Percentiles rank a stretch among this genome's conserved stretches.
Evolutionary conservation across 1,284 basidiomycete genomes (phyloP).

Genomic region (Cryptococcus deneoformans): DNA sequence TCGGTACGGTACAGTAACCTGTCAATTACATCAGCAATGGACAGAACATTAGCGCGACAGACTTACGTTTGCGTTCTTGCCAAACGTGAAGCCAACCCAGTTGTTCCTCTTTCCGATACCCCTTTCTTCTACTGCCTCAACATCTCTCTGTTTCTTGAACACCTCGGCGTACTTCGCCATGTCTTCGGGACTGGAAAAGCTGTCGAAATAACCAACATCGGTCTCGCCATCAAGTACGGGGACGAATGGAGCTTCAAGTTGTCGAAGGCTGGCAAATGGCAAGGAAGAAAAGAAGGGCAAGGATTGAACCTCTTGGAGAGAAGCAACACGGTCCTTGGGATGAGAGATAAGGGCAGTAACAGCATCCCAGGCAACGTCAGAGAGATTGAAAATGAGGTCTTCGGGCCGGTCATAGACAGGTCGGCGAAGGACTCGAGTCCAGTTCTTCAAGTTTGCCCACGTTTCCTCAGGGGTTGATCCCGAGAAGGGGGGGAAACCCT

Average conservation of each 20-base stretch:
- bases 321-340: slow-evolving; percentile 73
- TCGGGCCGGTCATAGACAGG: slow-evolving; percentile 96
- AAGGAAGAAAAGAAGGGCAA: slow-evolving; percentile 83
- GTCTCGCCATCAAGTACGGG: slow-evolving; percentile 92
- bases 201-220: slow-evolving; percentile 98
- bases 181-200: slow-evolving; percentile 87
- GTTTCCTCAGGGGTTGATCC: slow-evolving; percentile 96
- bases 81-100: slow-evolving; percentile 90
- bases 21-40: neutral
- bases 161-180: slow-evolving; percentile 99
- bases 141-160: slow-evolving; percentile 84
- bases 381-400: slow-evolving; percentile 95
- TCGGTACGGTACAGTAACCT: slow-evolving; percentile 17
- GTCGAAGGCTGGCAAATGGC: slow-evolving; percentile 75
- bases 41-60: neutral
- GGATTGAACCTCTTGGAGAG: slow-evolving; percentile 66
- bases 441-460: slow-evolving; percentile 99
- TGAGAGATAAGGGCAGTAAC: slow-evolving; percentile 78
- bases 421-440: slow-evolving; percentile 83
- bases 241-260: slow-evolving; percentile 85
- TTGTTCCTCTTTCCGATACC: slow-evolving; percentile 59
- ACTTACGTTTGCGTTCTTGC: slow-evolving; percentile 61
- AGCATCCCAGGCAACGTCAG: slow-evolving; percentile 94
- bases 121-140: slow-evolving; percentile 58
- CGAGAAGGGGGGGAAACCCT: slow-evolving; percentile 95